Evolutionary conservation across 768 basidiomycete species (phyloP), one percentile per base, ranked within the genome.

Genomic region (Crucibulum laeve): DNA sequence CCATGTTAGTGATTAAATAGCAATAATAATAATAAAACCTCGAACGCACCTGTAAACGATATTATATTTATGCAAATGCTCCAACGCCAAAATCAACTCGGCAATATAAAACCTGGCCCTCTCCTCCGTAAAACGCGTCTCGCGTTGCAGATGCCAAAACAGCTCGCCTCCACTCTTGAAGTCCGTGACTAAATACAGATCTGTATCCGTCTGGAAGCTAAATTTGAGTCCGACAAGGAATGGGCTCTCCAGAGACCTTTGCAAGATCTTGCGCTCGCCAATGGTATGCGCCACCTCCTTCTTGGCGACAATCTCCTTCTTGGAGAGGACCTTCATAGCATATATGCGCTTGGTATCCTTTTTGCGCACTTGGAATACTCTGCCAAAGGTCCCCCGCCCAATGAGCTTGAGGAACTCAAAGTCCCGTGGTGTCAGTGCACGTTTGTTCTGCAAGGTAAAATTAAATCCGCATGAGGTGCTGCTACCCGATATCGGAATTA

Each of bases 241-340:
- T 0, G 95, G 96, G 6, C 84, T 92, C 49, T 96, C 91, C 24
- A 94, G 64, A 13, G 90, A 92, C 22, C 87, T 80, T 58, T 98
- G 95, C 25, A 98, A 79, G 60, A 99, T 98, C 73, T 98, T 98
- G 65, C 96, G 86, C 67, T 99, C 96, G 53, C 96, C 96, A 44
- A 99, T 98, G 13, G 96, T 99, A 63, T 99, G 96, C 6, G 95
- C 95, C 35, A 99, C 92, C 64, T 99, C 96, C 67, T 98, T 98
- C 76, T 97, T 98, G 19, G 91, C 94, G 43, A 98, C 82, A 55
- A 99, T 98, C 67, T 99, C 96, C 73, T 91, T 94, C 71, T 99
- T 99, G 24, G 91, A 94, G 28, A 99, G 77, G 44, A 98, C 91
- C 60, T 99, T 99, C 95, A 99, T 98, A 40, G 96, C 96, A 70